A percentile compares a stretch with the other conserved stretches of the same genome.
Evolutionary conservation across 108 stramenopile species (phyloP).

Genomic region (Epithemia pelagica): DNA sequence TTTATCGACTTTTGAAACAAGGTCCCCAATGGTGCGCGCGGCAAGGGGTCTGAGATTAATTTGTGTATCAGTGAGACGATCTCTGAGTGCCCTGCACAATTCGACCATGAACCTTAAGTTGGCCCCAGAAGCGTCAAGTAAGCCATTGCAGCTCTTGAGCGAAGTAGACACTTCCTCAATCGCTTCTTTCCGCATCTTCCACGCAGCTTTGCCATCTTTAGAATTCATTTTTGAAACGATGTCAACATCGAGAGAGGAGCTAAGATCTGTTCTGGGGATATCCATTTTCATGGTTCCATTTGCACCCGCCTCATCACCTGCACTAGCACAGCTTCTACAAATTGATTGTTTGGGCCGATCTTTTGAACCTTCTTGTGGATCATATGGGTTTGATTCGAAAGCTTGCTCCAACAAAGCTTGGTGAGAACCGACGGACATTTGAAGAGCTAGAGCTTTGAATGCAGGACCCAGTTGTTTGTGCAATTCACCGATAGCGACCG

Average conservation of each 20-base stretch:
- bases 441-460: constrained; percentile 47
- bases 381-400: constrained; percentile 35
- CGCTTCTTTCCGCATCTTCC: constrained; percentile 79
- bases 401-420: constrained; percentile 39
- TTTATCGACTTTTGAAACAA: constrained; percentile 56
- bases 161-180: constrained; percentile 64
- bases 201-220: constrained; percentile 76
- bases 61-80: constrained; percentile 78
- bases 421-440: constrained; percentile 10
- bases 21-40: constrained; percentile 46
- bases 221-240: constrained; percentile 9
- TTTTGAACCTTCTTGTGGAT: constrained; percentile 21
- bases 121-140: constrained; percentile 22
- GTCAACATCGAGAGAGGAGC: not conserved
- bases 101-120: constrained; percentile 46
- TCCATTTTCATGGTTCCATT: not conserved
- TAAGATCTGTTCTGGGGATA: not conserved
- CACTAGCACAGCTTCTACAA: not conserved
- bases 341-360: constrained; percentile 40
- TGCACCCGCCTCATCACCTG: not conserved
- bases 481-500: constrained; percentile 45
- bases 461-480: constrained; percentile 67
- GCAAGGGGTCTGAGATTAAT: constrained; percentile 85
- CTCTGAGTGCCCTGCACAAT: constrained; percentile 40
- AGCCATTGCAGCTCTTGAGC: constrained; percentile 44